Evolutionary conservation across 345 rosid species (phyloP), one percentile per base, ranked within the genome.

Genomic region (Crucihimalaya himalaica): DNA sequence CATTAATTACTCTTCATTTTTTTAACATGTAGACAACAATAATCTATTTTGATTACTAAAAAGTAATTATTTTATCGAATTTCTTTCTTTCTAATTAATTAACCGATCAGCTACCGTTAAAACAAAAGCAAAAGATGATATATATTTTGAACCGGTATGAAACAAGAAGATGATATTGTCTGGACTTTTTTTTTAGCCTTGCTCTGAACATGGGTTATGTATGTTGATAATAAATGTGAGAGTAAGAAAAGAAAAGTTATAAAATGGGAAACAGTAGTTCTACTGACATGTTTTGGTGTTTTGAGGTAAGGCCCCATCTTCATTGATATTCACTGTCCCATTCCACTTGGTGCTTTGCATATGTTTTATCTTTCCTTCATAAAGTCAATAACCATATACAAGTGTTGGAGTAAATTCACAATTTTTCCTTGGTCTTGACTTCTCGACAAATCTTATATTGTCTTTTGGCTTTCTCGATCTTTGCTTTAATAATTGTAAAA

Each of bases 271-370:
- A 66, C 60, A 21, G 21, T 51, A 51, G 23, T 66, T 34, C 51
- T 21, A 51, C 60, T 66, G 71, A 51, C 60, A 66, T 35, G 42
- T 34, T 51, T 23, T 32, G 60, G 59, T 50, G 48, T 62, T 62
- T n/a, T 1, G 67, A 42, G 52, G 52, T 8, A 62, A 51, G 59
- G 48, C 21, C 71, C 71, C 60, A 66, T 51, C 59, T 51, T 16
- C 71, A 51, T 66, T 34, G 19, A 50, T 35, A 25, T 10, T 9
- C 42, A 34, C n/a, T 32, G 48, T 34, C 35, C 21, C 14, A 23
- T 47, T 64, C 43, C 57, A 48, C 69, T 64, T 64, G 40, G 27
- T 64, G 28, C 47, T 47, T 28, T 64, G 57, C 54, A 63, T 45
- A 28, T 63, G 52, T 28, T 45, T 63, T 63, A 27, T 25, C 20